Conservation (phyloP, 2,329 filamentous ascomycete species). For the Ophiosphaerella narmari region DNA sequence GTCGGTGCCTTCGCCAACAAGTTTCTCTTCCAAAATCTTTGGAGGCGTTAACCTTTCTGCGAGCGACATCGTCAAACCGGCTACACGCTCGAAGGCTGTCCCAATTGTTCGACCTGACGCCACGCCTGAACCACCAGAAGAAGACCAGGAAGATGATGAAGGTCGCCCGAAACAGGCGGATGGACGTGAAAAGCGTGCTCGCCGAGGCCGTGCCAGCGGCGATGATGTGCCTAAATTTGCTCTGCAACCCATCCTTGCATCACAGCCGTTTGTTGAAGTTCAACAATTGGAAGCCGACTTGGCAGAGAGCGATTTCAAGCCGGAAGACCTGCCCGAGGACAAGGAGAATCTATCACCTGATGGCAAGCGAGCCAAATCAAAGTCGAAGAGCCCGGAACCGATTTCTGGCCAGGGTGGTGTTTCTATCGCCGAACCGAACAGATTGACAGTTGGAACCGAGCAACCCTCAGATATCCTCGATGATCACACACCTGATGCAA, state of each 20-base stretch:
- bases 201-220: slow-evolving; percentile 66
- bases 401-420: slow-evolving; percentile 16
- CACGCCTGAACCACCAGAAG: slow-evolving; percentile 32
- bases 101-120: slow-evolving; percentile 72
- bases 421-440: slow-evolving; percentile 7
- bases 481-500: slow-evolving; percentile 32
- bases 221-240: slow-evolving; percentile 80
- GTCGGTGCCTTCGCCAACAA: slow-evolving; percentile 27
- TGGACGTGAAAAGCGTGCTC: slow-evolving; percentile 75
- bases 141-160: slow-evolving; percentile 60
- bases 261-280: slow-evolving; percentile 39
- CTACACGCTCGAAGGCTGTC: slow-evolving; percentile 79
- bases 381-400: slow-evolving; percentile 36
- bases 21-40: slow-evolving; percentile 42
- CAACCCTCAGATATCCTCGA: slow-evolving; percentile 17
- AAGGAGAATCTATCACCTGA: slow-evolving; percentile 46
- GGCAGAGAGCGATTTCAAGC: slow-evolving; percentile 24
- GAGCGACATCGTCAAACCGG: slow-evolving; percentile 66
- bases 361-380: slow-evolving; percentile 22
- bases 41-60: slow-evolving; percentile 57
- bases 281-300: slow-evolving; percentile 29
- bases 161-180: slow-evolving; percentile 67
- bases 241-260: slow-evolving; percentile 46
- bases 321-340: slow-evolving; percentile 33
- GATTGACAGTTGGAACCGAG: slow-evolving; percentile 20